Evolutionary conservation across 2,329 filamentous ascomycete species (phyloP), one percentile per base, ranked within the genome.

Genomic region (Trichoderma gracile): DNA sequence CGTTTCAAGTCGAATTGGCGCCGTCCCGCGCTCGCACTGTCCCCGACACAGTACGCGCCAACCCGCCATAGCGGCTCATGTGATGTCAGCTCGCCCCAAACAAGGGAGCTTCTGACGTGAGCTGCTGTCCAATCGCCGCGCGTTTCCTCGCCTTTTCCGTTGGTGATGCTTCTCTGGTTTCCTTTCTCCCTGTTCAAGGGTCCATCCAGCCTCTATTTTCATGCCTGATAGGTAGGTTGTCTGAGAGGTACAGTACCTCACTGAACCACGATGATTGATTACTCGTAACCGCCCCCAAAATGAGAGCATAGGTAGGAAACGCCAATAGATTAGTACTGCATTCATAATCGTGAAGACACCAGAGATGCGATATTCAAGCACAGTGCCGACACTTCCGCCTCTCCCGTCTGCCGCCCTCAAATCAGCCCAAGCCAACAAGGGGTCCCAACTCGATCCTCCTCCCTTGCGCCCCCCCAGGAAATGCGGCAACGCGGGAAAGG

Each of bases 11-110:
- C 27, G 27, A 30, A 30, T 30, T 30, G 46, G 17, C 9, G 14
- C 46, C 46, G 21, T 49, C 30, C 7, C 30, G 9, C 9, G 2
- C 17, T 30, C 21, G 27, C n/a, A 50, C 47, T 5, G 23, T n/a
- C 5, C 2, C n/a, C 21, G 5, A 38, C 33, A 38, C 33, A 38
- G 33, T 33, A 21, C 55, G 43, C 46, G 55, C 55, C 10, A 12
- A 12, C 10, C 33, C 21, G 46, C 47, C 49, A 19, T 49, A 49
- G 38, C 47, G 53, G 47, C 47, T 46, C 58, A 62, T 62, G 60
- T 63, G 60, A 63, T 63, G 60, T 63, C 60, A 63, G 60, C 60
- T 23, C 15, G 30, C 21, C 14, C 5, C 45, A 17, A 42, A 55
- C 5, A 3, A 1, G 8, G 10, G 10, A 38, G 33, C 33, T 38